Evolutionary conservation across 306 rosid species (phyloP), one percentile per base, ranked within the genome.

Genomic region (Rubus idaeus): DNA sequence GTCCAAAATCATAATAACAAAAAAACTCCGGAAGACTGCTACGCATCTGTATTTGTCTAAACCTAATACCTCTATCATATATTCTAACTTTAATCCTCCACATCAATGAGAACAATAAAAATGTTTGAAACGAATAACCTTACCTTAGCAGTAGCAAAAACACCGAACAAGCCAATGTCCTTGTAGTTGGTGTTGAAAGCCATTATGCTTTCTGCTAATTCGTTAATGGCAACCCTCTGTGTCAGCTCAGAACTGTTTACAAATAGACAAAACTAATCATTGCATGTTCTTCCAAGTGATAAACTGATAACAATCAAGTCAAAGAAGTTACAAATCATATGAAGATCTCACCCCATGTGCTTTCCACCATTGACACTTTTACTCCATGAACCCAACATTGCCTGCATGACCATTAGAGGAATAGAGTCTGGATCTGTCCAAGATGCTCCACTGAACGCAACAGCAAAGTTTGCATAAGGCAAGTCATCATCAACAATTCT

Each of bases 381-480:
- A 78, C 89, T 96, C 98, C 98, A 96, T 51, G 99, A 92, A 30
- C 98, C 99, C 85, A 96, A 68, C 98, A 96, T 88, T 39, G 98
- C 96, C 56, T 96, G 99, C 97, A 96, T 96, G 81, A 96, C 99
- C 99, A 92, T 96, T 73, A 96, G 83, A 49, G 98, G 75, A 82
- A 92, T 84, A 52, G 98, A 96, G 80, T 96, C 98, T 45, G 99
- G 99, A 83, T 96, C 99, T 55, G 92, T 92, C 99, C 99, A 92
- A 35, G 97, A 86, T 65, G 99, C 98, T 60, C 99, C 99, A 68
- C 81, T 90, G 74, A 92, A 96, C 83, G 99, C 99, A 77, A 96
- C 87, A 3, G 96, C 96, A 71, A 95, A 92, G 88, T 95, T 97
- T 26, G 97, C 97, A 69, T 89, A 77, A 46, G 97, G 97, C 82